phyloP scores from a whole-genome alignment of 306 rosid genomes.

The Casuarina glauca region DNA sequence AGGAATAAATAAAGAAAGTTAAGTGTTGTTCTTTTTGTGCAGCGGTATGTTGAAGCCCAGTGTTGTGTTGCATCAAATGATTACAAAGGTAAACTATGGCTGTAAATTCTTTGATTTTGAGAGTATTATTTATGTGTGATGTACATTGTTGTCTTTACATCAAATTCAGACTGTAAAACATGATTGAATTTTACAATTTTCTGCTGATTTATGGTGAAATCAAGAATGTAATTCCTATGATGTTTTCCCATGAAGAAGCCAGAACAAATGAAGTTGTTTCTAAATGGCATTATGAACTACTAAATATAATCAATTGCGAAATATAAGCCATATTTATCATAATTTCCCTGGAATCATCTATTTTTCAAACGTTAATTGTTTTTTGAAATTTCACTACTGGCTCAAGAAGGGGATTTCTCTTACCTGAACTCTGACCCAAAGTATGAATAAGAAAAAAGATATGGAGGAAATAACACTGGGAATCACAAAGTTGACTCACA shows the following conservation, averaged over 20 bases:
- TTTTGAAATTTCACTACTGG: not conserved
- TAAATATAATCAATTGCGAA: not conserved
- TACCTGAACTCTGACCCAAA: not conserved
- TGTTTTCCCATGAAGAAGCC: not conserved
- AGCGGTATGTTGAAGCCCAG: conserved; percentile 98
- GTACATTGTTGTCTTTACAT: conserved; percentile 1
- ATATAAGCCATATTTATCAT: conserved; percentile 1
- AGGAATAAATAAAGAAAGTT: not conserved
- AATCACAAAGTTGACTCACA: not conserved
- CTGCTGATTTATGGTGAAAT: not conserved
- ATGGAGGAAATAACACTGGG: not conserved
- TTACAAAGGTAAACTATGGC: conserved; percentile 68
- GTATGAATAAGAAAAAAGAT: not conserved
- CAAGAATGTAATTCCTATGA: not conserved
- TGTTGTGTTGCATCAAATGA: conserved; percentile 89
- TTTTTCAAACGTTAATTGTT: not conserved
- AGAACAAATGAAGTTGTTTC: not conserved
- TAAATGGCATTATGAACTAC: not conserved
- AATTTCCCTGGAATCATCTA: not conserved
- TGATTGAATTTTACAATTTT: conserved; percentile 1
- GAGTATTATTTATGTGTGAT: not conserved
- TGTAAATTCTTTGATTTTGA: conserved; percentile 4
- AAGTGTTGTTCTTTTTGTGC: conserved; percentile 27
- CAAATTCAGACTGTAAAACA: not conserved
- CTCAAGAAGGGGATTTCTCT: not conserved